phyloP scores from a whole-genome alignment of 1,284 basidiomycete genomes.

The Anthracocystis setariae region DNA sequence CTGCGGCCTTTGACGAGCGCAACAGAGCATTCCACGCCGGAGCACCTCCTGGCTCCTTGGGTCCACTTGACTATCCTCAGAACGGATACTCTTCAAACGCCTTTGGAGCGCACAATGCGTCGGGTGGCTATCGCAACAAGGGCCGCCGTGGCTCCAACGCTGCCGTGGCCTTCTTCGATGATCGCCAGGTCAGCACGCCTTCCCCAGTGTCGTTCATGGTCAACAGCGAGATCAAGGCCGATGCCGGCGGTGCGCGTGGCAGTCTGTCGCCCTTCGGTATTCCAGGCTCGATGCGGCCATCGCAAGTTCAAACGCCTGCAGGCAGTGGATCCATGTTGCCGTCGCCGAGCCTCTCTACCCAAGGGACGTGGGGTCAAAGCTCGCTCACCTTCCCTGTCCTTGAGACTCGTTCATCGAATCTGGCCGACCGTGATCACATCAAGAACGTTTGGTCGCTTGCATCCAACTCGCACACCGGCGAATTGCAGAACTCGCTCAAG shows the following conservation, averaged over 20 bases:
- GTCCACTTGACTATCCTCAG: conserved; percentile 41
- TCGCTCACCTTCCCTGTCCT: conserved; percentile 55
- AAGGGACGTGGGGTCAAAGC: conserved; percentile 56
- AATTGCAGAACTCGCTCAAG: conserved; percentile 57
- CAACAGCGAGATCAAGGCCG: conserved; percentile 56
- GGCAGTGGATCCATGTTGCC: conserved; percentile 47
- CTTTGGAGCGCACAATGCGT: conserved; percentile 19
- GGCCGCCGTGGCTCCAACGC: conserved; percentile 42
- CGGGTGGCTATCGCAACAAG: conserved; percentile 25
- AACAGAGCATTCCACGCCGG: conserved; percentile 25
- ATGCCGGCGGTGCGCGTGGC: conserved; percentile 21
- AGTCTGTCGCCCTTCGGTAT: conserved; percentile 37
- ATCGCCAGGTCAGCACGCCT: conserved; percentile 40
- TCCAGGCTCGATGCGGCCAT: conserved; percentile 29
- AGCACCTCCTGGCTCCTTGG: conserved; percentile 31
- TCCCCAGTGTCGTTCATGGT: conserved; percentile 64
- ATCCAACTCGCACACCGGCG: conserved; percentile 40
- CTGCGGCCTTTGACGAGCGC: conserved; percentile 29
- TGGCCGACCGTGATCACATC: conserved; percentile 52
- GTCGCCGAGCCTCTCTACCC: conserved; percentile 50
- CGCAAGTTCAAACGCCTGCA: conserved; percentile 43
- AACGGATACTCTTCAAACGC: conserved; percentile 31
- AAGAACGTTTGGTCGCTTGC: conserved; percentile 61
- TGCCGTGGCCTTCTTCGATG: conserved; percentile 51
- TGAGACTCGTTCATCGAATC: conserved; percentile 37